Conservation (phyloP, 441 rosid genomes). For the Eutrema salsugineum region DNA sequence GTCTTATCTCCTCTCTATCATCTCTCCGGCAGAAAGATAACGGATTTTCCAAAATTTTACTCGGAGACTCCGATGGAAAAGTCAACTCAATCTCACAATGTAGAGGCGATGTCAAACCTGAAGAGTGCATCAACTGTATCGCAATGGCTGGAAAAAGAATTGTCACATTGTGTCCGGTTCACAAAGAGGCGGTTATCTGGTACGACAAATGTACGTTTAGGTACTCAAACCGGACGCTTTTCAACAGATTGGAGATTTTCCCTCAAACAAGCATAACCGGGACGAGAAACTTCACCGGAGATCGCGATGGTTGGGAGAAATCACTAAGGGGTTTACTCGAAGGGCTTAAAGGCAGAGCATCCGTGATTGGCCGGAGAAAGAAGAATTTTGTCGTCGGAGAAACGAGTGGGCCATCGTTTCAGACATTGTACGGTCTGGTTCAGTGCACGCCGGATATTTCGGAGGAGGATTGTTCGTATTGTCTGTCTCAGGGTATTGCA, state of each 20-base stretch:
- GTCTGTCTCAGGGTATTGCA: conserved; percentile 26
- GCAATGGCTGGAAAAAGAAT: conserved; percentile 29
- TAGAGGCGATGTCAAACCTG: conserved; percentile 43
- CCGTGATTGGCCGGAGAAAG: conserved; percentile 30
- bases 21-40: conserved; percentile 16
- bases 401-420: conserved; percentile 20
- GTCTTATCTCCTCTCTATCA: conserved; percentile 39
- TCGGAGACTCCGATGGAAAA: conserved; percentile 33
- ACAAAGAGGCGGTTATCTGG: conserved; percentile 41
- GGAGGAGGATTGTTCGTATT: conserved; percentile 35
- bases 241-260: conserved; percentile 17
- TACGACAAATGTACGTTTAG: conserved; percentile 42
- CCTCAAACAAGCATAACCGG: background rate
- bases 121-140: conserved; percentile 42
- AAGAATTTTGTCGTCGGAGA: conserved; percentile 43
- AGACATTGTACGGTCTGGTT: conserved; percentile 41
- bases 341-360: conserved; percentile 27
- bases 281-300: background rate
- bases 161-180: conserved; percentile 37
- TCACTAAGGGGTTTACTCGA: conserved; percentile 30
- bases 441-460: conserved; percentile 59
- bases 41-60: conserved; percentile 53
- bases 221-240: conserved; percentile 37
- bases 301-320: conserved; percentile 32
- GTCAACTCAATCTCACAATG: conserved; percentile 48